phyloP scores from a whole-genome alignment of 768 basidiomycete genomes.

The button mushroom (Agaricus bisporus) region DNA sequence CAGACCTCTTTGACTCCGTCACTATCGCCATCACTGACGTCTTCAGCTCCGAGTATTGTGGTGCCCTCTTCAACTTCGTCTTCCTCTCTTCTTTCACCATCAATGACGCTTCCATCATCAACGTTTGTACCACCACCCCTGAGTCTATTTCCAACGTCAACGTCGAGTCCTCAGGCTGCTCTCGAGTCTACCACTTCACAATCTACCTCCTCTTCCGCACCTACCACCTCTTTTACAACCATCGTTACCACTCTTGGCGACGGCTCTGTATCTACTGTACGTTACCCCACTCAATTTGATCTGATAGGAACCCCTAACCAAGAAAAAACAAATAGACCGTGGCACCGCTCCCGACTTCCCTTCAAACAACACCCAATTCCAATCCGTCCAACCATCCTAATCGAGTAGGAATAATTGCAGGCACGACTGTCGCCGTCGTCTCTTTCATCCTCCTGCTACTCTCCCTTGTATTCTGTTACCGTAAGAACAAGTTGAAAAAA shows the following conservation, averaged over 20 bases:
- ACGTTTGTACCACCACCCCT: not conserved
- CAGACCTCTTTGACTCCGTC: not conserved
- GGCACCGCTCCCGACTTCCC: not conserved
- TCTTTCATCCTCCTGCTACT: conserved; percentile 9
- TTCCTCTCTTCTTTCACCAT: not conserved
- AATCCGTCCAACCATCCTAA: not conserved
- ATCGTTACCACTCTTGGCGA: not conserved
- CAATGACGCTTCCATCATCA: not conserved
- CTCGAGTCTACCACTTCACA: not conserved
- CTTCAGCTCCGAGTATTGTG: not conserved
- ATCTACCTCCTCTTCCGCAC: not conserved
- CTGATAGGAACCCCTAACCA: not conserved
- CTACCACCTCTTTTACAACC: not conserved
- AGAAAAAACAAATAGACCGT: not conserved
- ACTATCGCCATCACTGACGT: not conserved
- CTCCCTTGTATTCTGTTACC: conserved; percentile 7
- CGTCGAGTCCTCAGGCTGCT: not conserved
- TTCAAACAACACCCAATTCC: conserved; percentile 3
- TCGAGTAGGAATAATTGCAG: conserved; percentile 14
- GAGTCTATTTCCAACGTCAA: not conserved
- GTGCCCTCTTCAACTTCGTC: not conserved
- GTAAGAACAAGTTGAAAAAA: conserved; percentile 4
- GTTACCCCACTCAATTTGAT: not conserved
- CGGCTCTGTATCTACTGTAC: conserved; percentile 3
- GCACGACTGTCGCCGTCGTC: conserved; percentile 9